A percentile compares a stretch with the other conserved stretches of the same genome.
These are phyloP conservation scores for Botryotinia narcissicola DNA, from an alignment of 2,329 filamentous ascomycete species.

Conservation along the genomic window DNA sequence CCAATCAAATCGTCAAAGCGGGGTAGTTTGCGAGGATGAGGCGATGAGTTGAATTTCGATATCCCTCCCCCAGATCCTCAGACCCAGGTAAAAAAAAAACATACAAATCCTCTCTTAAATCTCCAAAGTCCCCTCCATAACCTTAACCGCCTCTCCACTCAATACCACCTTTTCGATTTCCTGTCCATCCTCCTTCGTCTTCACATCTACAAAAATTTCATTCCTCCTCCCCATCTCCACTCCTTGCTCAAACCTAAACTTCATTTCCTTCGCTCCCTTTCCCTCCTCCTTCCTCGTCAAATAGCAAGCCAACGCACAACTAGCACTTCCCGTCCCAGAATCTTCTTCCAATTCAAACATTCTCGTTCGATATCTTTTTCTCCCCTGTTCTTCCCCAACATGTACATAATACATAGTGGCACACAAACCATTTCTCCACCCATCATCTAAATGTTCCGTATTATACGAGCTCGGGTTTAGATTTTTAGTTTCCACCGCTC, in stretches of 20 bases:
- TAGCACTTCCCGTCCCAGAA: conserved; percentile 62
- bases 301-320: conserved; percentile 55
- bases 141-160: conserved; percentile 28
- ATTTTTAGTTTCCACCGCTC: conserved; percentile 33
- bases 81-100: background rate
- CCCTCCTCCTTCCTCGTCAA: conserved; percentile 47
- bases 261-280: conserved; percentile 43
- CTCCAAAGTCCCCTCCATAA: conserved; percentile 32
- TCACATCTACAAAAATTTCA: conserved; percentile 33
- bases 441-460: conserved; percentile 29
- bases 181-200: conserved; percentile 13
- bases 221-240: conserved; percentile 59
- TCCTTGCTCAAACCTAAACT: conserved; percentile 56
- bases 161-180: conserved; percentile 28
- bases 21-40: background rate
- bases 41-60: background rate
- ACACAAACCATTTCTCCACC: conserved; percentile 28
- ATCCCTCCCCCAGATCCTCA: background rate
- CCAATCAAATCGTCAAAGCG: background rate
- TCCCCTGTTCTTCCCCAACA: conserved; percentile 32
- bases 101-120: background rate
- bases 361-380: conserved; percentile 50
- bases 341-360: conserved; percentile 56
- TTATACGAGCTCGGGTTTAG: conserved; percentile 37
- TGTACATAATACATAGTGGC: conserved; percentile 35